Base-by-base conservation (phyloP, 192 early-diverging fungal species). In the Allomyces arbusculus region DNA sequence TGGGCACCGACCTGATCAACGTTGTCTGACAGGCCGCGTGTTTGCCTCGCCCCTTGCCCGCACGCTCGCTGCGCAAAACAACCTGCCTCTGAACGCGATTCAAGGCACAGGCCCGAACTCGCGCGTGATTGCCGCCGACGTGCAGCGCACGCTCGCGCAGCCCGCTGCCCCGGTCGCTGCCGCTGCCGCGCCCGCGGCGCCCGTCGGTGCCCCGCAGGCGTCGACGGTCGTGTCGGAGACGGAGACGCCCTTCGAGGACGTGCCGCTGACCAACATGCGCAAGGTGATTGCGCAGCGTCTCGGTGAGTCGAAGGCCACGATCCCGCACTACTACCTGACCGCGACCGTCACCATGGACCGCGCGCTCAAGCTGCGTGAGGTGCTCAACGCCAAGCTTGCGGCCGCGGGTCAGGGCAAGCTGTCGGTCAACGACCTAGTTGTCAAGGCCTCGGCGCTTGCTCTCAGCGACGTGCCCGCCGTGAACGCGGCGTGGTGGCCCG, bases 371-470 rank as follows among this genome's bases (percentile, higher is more conserved):
- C 82, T 96, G 66, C 89, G 95, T 69, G 82, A 91, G 71, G 84
- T 87, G 16, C 79, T 98, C 62, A 98, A 98, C 84, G 81, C 75
- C 64, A 70, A 84, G 71, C 50, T 58, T 16, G 74, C 83, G 16
- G 79, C 81, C 0, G 85, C 91, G 68, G 93, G 89, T 26, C 85
- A 88, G 67, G 95, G 87, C 87, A 98, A 98, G 82, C 78, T 98
- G 33, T 96, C 93, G 24, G 88, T 98, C 71, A 98, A 98, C 73
- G 95, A 98, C 77, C 96, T 98, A 74, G 83, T 98, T 28, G 86
- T 98, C 81, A 98, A 98, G 85, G 91, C 95, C 0, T 84, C 90
- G 22, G 86, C 85, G 66, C 80, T 90, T 62, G 88, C 94, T 14
- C 80, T 98, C 58, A 84, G 85, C 73, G 88, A 87, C 66, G 90